Conservation (phyloP, 352 stramenopile genomes). For the Pythium scleroteichum region DNA sequence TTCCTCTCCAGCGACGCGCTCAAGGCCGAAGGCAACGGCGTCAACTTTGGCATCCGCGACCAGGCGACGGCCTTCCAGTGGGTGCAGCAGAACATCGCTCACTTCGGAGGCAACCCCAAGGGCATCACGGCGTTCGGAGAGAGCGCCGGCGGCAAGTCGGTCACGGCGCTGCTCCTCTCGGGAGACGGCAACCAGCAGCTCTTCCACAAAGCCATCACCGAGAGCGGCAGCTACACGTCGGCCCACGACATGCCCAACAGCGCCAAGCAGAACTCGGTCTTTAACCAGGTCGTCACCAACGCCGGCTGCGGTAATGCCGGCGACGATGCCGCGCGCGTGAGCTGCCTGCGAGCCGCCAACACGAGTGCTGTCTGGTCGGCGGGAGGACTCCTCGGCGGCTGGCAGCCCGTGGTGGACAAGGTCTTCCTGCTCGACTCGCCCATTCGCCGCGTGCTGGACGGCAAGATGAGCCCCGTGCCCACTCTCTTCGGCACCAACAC, state of each 20-base stretch:
- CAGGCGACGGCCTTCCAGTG: constrained; percentile 31
- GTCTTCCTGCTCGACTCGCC: constrained; percentile 1
- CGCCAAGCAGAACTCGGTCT: constrained; percentile 1
- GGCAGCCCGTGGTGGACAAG: constrained; percentile 11
- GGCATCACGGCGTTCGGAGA: constrained; percentile 32
- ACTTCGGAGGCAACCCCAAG: constrained; percentile 37
- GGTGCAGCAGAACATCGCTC: constrained; percentile 36
- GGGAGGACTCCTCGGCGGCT: background rate
- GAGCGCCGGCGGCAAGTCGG: constrained; percentile 7
- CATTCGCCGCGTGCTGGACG: background rate
- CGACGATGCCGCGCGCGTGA: background rate
- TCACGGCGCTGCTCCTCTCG: background rate
- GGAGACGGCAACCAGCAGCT: constrained; percentile 3
- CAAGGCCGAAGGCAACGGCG: background rate
- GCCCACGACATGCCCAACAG: background rate
- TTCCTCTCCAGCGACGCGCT: constrained; percentile 6
- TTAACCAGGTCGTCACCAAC: background rate
- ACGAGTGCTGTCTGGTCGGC: background rate
- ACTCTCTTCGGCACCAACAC: constrained; percentile 12
- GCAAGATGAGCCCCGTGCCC: background rate
- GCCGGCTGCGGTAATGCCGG: background rate
- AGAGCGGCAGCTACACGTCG: constrained; percentile 7
- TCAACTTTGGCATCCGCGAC: constrained; percentile 32
- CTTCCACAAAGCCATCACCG: constrained; percentile 11
- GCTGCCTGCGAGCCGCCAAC: constrained; percentile 3